These are phyloP conservation scores for Sporothrix schenckii DNA, from an alignment of 2,329 filamentous ascomycete genomes.

Conservation along the genomic window DNA sequence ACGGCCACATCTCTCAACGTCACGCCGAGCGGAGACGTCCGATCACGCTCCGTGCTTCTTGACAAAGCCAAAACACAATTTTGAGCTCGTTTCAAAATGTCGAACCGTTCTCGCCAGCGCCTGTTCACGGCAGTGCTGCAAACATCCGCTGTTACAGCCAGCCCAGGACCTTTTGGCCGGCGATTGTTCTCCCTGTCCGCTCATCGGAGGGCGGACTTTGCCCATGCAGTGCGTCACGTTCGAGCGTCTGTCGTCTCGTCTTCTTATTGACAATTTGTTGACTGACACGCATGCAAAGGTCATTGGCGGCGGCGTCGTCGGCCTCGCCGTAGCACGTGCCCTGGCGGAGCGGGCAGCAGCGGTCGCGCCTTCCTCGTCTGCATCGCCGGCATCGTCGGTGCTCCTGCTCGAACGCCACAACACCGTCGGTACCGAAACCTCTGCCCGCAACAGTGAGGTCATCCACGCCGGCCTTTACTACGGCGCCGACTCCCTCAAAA, in stretches of 20 bases:
- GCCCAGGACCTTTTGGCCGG: neutral
- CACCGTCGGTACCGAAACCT: constrained; percentile 79
- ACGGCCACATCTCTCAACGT: neutral
- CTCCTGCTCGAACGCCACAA: constrained; percentile 80
- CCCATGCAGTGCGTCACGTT: constrained; percentile 21
- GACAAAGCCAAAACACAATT: neutral
- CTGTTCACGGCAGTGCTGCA: neutral
- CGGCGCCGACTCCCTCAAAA: constrained; percentile 74
- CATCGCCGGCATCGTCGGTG: constrained; percentile 60
- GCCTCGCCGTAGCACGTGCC: constrained; percentile 75
- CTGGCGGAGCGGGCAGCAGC: constrained; percentile 54
- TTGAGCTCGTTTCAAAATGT: neutral
- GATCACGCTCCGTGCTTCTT: constrained; percentile 2
- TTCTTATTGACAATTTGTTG: neutral
- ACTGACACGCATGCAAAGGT: constrained; percentile 45
- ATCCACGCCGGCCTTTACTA: constrained; percentile 97
- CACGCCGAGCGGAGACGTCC: neutral
- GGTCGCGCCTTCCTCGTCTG: neutral
- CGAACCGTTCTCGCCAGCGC: neutral
- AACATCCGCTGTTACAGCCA: neutral
- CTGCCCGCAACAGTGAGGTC: constrained; percentile 89
- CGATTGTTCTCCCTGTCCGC: constrained; percentile 24
- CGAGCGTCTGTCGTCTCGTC: neutral
- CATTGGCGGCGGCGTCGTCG: constrained; percentile 68
- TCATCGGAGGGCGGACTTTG: constrained; percentile 30